These are phyloP conservation scores for Lactifluus piperatus DNA, from an alignment of 768 basidiomycete genomes.

Conservation along the genomic window DNA sequence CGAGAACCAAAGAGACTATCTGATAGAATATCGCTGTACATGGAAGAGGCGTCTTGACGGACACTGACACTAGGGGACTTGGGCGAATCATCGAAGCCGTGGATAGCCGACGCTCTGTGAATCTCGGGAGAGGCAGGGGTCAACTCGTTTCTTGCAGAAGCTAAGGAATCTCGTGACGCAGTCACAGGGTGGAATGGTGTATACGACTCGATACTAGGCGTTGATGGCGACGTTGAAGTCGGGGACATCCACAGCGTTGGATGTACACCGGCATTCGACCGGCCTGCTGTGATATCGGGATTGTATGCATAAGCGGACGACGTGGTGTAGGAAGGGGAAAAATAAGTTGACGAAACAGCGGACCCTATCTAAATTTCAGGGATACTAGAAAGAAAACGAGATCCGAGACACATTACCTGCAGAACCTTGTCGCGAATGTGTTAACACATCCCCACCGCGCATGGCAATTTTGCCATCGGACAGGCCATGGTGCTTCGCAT, in stretches of 20 bases:
- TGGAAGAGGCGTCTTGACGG: conserved; percentile 23
- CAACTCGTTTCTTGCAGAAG: conserved; percentile 18
- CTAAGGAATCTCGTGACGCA: conserved; percentile 10
- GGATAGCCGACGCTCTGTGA: conserved; percentile 22
- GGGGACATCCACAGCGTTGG: conserved; percentile 86
- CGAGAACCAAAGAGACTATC: conserved; percentile 47
- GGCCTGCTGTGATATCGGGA: conserved; percentile 34
- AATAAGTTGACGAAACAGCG: conserved; percentile 5
- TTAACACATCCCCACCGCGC: neutral
- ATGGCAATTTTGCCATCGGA: neutral
- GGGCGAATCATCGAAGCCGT: conserved; percentile 7
- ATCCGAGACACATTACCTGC: neutral
- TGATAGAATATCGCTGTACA: conserved; percentile 47
- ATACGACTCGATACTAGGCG: conserved; percentile 30
- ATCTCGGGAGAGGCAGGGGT: conserved; percentile 25
- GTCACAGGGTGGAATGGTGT: conserved; percentile 14
- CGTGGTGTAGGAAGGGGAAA: conserved; percentile 17
- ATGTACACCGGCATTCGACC: conserved; percentile 46
- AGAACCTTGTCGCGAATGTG: conserved; percentile 13
- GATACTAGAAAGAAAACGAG: neutral
- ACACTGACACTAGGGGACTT: neutral
- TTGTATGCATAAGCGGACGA: conserved; percentile 24
- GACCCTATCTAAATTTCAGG: conserved; percentile 4
- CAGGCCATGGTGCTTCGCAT: neutral
- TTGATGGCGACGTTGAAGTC: conserved; percentile 39